Evolutionary conservation across 495 filamentous ascomycete genomes (phyloP).

Genomic region (Chaetomidium leptoderma): DNA sequence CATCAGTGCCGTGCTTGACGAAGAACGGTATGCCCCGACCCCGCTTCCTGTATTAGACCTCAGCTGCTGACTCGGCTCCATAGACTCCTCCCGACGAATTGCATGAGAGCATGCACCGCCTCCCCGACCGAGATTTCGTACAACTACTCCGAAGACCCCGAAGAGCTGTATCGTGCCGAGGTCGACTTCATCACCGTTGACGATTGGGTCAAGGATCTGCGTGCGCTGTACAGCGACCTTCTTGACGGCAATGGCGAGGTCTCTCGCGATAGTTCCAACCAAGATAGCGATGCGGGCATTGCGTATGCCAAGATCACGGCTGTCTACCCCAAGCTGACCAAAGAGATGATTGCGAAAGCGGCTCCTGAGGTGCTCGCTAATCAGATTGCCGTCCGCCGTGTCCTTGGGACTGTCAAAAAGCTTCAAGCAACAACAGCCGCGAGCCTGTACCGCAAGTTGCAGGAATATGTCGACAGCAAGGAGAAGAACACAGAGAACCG

Average conservation of each 20-base stretch:
- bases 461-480: conserved; percentile 34
- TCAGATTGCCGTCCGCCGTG: conserved; percentile 34
- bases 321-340: conserved; percentile 57
- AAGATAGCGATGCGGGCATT: conserved; percentile 52
- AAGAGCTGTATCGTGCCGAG: conserved; percentile 53
- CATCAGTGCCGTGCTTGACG: conserved; percentile 56
- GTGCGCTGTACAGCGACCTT: conserved; percentile 51
- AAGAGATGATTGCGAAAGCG: conserved; percentile 46
- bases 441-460: conserved; percentile 31
- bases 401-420: conserved; percentile 48
- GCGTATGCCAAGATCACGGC: conserved; percentile 64
- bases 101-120: conserved; percentile 58
- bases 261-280: conserved; percentile 41
- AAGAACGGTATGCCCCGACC: conserved; percentile 46
- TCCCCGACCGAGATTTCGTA: conserved; percentile 63
- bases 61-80: not conserved
- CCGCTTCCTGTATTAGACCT: too few relatives aligned
- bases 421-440: conserved; percentile 37
- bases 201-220: conserved; percentile 58
- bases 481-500: conserved; percentile 32
- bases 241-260: conserved; percentile 42
- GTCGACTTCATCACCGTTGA: conserved; percentile 56
- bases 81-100: conserved; percentile 38
- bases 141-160: conserved; percentile 46
- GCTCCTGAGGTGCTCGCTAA: conserved; percentile 40